These are phyloP conservation scores for Verbascum thapsus DNA, from an alignment of 257 asterid genomes.

Conservation along the genomic window DNA sequence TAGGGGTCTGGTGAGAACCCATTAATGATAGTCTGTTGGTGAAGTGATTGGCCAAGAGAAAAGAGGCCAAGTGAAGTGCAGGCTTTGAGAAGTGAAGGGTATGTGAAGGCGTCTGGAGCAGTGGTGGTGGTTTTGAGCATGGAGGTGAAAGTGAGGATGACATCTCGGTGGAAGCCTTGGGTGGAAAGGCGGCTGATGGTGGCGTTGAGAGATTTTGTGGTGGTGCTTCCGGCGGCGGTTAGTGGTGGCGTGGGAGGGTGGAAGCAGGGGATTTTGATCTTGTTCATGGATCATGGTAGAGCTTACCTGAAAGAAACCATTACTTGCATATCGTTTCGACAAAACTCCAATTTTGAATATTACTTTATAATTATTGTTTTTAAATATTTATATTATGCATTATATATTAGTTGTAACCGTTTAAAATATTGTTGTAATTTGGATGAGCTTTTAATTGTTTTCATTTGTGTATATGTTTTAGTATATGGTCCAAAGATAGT, in stretches of 20 bases:
- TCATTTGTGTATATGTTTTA: too few species aligned
- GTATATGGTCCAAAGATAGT: too few species aligned
- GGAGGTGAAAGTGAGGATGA: constrained; percentile 48
- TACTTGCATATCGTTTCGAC: background rate
- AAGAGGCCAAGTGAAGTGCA: constrained; percentile 60
- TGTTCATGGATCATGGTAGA: constrained; percentile 50
- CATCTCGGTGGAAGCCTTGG: constrained; percentile 60
- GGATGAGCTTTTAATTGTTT: too few species aligned
- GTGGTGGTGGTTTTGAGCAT: constrained; percentile 50
- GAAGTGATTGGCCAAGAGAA: constrained; percentile 60
- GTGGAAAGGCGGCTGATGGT: constrained; percentile 61
- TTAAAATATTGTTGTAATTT: too few species aligned
- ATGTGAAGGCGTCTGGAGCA: constrained; percentile 70
- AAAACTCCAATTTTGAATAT: background rate
- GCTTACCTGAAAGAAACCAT: background rate
- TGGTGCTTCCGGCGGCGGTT: constrained; percentile 29
- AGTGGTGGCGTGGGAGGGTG: constrained; percentile 32
- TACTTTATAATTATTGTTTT: too few species aligned
- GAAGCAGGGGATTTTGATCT: constrained; percentile 37
- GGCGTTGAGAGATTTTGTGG: constrained; percentile 58
- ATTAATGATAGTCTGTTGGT: constrained; percentile 55
- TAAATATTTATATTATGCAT: too few species aligned
- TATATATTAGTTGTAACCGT: too few species aligned
- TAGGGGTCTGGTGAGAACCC: constrained; percentile 72
- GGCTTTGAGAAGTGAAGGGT: constrained; percentile 76